phyloP scores from a whole-genome alignment of 1,284 basidiomycete species.

The Kalmanozyma brasiliensis region DNA sequence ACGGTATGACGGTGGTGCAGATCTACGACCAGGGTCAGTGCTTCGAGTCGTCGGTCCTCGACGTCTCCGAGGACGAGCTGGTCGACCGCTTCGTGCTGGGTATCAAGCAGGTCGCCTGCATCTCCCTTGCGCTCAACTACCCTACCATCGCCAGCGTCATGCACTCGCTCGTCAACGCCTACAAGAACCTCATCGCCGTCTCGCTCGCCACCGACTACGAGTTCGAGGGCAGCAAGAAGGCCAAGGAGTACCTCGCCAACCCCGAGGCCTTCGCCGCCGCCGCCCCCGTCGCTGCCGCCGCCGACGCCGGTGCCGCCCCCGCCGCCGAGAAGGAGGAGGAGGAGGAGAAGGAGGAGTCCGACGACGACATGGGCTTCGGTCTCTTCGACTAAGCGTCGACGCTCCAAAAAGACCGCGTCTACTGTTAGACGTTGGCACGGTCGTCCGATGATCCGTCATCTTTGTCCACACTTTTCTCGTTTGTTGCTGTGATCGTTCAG shows the following conservation, averaged over 20 bases:
- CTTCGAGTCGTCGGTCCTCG: constrained; percentile 88
- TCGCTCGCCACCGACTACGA: constrained; percentile 92
- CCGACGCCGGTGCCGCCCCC: constrained; percentile 72
- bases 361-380: constrained; percentile 71
- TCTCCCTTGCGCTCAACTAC: constrained; percentile 94
- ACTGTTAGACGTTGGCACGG: too few species aligned
- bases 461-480: too few species aligned
- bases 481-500: too few species aligned
- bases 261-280: constrained; percentile 92
- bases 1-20: constrained; percentile 90
- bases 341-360: constrained; percentile 77
- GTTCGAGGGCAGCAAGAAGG: constrained; percentile 92
- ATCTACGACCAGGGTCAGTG: constrained; percentile 64
- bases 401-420: too few species aligned
- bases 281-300: constrained; percentile 75
- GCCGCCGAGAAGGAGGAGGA: constrained; percentile 71
- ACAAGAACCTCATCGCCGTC: constrained; percentile 93
- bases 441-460: too few species aligned
- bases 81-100: constrained; percentile 89
- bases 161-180: constrained; percentile 96
- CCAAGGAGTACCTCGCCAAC: constrained; percentile 96
- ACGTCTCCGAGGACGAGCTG: constrained; percentile 90
- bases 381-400: constrained; percentile 81
- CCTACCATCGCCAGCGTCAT: constrained; percentile 92
- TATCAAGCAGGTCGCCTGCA: constrained; percentile 93